Evolutionary conservation across 106 monocot genomes (phyloP).

Genomic region (Amphibolis antarctica): DNA sequence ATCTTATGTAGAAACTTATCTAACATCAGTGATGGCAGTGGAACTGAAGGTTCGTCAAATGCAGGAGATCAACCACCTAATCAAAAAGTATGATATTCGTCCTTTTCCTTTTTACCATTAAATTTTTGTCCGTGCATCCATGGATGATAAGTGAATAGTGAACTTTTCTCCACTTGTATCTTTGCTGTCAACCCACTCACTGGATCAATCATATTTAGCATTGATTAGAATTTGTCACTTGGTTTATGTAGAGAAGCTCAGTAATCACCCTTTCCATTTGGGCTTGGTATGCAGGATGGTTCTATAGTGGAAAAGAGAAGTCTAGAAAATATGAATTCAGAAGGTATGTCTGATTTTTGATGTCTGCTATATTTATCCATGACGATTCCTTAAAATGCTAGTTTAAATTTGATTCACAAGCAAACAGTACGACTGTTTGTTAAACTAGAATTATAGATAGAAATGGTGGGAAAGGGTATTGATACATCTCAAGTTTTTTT

Average conservation of each 20-base stretch:
- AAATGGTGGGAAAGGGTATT: too few relatives aligned
- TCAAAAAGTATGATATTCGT: slow-evolving; percentile 4
- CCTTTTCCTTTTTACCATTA: neutral
- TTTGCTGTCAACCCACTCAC: neutral
- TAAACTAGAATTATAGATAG: too few relatives aligned
- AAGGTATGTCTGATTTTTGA: neutral
- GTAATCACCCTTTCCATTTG: neutral
- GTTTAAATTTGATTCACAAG: neutral
- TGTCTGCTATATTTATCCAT: neutral
- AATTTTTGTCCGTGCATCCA: neutral
- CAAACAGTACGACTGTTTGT: neutral
- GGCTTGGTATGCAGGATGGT: slow-evolving; percentile 1
- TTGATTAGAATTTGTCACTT: neutral
- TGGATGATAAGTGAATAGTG: neutral
- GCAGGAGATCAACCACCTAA: slow-evolving; percentile 6
- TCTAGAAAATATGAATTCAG: slow-evolving; percentile 3
- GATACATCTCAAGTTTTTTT: neutral
- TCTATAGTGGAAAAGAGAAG: slow-evolving; percentile 2
- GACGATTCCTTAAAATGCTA: neutral
- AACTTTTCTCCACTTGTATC: neutral
- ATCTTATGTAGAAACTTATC: neutral
- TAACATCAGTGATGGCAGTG: slow-evolving; percentile 13
- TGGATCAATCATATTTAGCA: neutral
- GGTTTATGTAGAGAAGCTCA: neutral
- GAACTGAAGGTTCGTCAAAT: slow-evolving; percentile 14